Base-by-base conservation (phyloP, 2,329 filamentous ascomycete species). In the Nothophaeocryptopus gaeumannii region DNA sequence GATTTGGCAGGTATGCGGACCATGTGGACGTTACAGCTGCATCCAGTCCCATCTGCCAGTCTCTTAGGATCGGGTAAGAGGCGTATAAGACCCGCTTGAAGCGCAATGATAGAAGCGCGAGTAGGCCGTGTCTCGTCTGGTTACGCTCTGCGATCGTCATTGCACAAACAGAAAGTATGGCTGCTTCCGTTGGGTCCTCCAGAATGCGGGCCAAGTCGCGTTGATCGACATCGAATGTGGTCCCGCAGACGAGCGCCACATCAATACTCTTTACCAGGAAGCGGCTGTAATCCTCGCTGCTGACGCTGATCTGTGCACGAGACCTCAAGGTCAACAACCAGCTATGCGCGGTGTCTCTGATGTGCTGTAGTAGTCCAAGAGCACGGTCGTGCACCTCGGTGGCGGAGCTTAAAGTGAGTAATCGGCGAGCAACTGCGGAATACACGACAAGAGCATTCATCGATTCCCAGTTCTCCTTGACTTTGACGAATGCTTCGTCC, bases 181-280 rank as follows among this genome's bases (percentile, higher is more conserved):
- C 55, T 2, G 48, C 42, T 5, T 60, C 53, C 1, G 40, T 11
- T 9, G n/a, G 20, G 1, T 32, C 46, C n/a, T 39, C 39, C 1
- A 67, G 49, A 2, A 58, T 48, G 7, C 53, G 45, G 14, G 43
- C 40, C 1, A 63, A 35, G 44, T 48, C 55, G 8, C 35, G 33
- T 33, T 42, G 50, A 42, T 58, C 59, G 2, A 58, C 56, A 37
- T 67, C 61, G 45, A 78, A 77, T 0, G 77, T 80, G 2, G 71
- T 66, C 16, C 74, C 69, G 43, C 81, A 85, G 0, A 86, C 66
- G 0, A 86, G 53, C 0, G 82, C 75, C 0, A 81, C 76, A 65
- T 75, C 76, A 0, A 85, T 70, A 0, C 68, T 70, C n/a, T 68
- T 65, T 0, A 74, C 65, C 0, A 48, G 63, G 35, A 61, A 61